Evolutionary conservation across 805 yeast genomes (phyloP).

Genomic region (Candida jianshihensis): DNA sequence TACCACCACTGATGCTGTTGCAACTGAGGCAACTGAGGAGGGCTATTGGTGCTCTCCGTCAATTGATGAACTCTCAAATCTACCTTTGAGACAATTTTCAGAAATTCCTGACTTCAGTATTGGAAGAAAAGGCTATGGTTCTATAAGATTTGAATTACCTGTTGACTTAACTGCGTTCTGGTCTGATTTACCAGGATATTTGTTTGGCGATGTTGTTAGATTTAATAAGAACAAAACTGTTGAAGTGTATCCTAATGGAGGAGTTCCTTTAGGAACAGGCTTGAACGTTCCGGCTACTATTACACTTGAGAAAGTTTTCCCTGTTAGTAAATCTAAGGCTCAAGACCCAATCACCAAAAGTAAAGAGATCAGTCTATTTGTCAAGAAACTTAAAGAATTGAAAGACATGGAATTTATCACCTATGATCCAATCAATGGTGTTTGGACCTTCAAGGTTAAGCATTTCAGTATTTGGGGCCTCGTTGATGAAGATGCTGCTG

Average conservation of each 20-base stretch:
- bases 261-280: constrained; percentile 62
- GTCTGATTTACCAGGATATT: constrained; percentile 25
- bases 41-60: constrained; percentile 76
- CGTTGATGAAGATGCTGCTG: constrained; percentile 55
- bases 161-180: constrained; percentile 60
- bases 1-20: background rate
- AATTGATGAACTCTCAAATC: constrained; percentile 36
- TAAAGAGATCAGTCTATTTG: constrained; percentile 38
- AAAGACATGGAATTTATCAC: constrained; percentile 76
- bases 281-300: constrained; percentile 73
- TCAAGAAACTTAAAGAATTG: constrained; percentile 42
- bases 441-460: constrained; percentile 76
- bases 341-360: constrained; percentile 22
- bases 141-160: constrained; percentile 55
- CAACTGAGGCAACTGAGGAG: background rate
- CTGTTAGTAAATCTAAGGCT: constrained; percentile 27
- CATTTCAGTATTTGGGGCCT: constrained; percentile 97
- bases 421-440: constrained; percentile 66
- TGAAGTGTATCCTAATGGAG: constrained; percentile 58
- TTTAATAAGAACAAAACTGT: constrained; percentile 44
- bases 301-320: constrained; percentile 55
- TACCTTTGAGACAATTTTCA: constrained; percentile 41
- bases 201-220: constrained; percentile 36
- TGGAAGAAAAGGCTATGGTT: constrained; percentile 65
- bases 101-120: constrained; percentile 56